Evolutionary conservation across 208 protist genomes (phyloP).

Genomic region (Crithidia brevicula): DNA sequence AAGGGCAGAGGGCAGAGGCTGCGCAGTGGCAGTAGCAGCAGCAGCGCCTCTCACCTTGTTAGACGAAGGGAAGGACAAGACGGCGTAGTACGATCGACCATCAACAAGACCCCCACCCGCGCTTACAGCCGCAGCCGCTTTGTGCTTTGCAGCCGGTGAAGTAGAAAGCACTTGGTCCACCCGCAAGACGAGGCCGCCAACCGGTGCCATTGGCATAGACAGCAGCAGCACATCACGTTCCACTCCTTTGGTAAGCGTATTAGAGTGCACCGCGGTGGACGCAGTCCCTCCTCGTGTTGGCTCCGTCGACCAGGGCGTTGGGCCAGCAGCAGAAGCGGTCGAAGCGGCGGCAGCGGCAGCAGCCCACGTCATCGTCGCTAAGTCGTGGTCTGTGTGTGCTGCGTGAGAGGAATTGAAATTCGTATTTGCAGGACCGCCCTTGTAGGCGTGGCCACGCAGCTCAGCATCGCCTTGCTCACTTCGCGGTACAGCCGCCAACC

Average conservation of each 20-base stretch:
- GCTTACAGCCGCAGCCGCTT: background rate
- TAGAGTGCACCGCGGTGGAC: background rate
- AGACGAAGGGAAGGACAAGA: background rate
- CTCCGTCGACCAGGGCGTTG: background rate
- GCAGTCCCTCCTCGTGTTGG: background rate
- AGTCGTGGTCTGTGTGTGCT: background rate
- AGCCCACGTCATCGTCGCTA: background rate
- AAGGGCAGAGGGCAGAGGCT: background rate
- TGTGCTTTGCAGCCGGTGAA: background rate
- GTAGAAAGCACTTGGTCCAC: background rate
- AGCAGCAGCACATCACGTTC: conserved; percentile 1
- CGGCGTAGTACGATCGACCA: background rate
- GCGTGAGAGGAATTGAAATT: background rate
- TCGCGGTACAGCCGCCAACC: too few relatives aligned
- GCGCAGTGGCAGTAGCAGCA: background rate
- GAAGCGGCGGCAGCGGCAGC: background rate
- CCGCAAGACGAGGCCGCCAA: conserved; percentile 4
- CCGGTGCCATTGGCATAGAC: conserved; percentile 4
- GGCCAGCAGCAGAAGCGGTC: background rate
- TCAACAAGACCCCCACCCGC: background rate
- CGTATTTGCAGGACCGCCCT: background rate
- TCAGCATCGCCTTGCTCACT: background rate
- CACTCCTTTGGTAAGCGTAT: background rate
- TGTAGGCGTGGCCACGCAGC: background rate
- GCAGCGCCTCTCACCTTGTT: background rate